These are phyloP conservation scores for Aspergillus cejpii DNA, from an alignment of 2,329 filamentous ascomycete genomes.

Conservation along the genomic window DNA sequence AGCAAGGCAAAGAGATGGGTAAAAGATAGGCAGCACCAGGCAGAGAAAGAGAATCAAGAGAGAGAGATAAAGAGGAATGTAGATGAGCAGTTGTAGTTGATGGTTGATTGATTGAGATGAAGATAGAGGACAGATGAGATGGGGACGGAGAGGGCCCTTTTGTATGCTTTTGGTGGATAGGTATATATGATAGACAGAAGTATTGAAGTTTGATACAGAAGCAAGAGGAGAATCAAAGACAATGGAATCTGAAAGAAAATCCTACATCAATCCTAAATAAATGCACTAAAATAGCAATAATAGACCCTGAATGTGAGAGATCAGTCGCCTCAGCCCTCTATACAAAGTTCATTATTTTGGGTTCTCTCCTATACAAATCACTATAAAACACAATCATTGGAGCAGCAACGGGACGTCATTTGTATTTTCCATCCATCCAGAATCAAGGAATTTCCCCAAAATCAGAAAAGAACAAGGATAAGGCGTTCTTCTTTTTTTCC, in stretches of 20 bases:
- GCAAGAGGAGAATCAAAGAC: constrained; percentile 1
- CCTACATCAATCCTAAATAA: constrained; percentile 7
- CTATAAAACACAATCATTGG: not conserved
- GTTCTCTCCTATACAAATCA: not conserved
- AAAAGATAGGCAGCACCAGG: not conserved
- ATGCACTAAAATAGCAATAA: constrained; percentile 2
- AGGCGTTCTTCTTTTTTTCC: not conserved
- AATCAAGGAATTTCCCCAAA: not conserved
- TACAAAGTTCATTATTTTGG: not conserved
- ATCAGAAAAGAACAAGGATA: not conserved
- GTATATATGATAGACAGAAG: constrained; percentile 3
- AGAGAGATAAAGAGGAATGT: constrained; percentile 5
- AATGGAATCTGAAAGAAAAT: constrained; percentile 8
- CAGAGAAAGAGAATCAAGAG: constrained; percentile 10
- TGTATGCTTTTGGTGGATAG: constrained; percentile 1
- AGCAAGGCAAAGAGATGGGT: constrained; percentile 2
- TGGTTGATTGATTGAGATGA: not conserved
- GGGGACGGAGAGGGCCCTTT: constrained; percentile 3
- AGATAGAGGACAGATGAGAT: constrained; percentile 2
- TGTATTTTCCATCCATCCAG: not conserved
- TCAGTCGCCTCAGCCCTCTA: not conserved
- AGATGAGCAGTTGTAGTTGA: not conserved
- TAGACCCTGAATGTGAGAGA: not conserved
- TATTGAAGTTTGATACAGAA: constrained; percentile 15
- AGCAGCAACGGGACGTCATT: not conserved